These are phyloP conservation scores for Flaveria brownii DNA, from an alignment of 129 eudicot species.

Conservation along the genomic window DNA sequence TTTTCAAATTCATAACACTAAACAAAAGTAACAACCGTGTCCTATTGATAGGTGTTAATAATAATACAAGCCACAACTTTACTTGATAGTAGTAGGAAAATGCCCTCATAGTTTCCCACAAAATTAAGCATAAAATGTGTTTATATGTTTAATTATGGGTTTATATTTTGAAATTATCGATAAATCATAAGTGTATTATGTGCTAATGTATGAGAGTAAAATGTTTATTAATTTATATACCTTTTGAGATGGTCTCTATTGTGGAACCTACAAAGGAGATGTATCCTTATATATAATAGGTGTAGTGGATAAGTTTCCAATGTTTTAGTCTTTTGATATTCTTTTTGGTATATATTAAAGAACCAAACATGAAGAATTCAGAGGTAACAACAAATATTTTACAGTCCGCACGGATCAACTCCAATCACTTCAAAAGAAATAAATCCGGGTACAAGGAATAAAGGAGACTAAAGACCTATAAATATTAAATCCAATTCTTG, in stretches of 20 bases:
- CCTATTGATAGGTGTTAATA: background rate
- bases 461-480: too few relatives aligned
- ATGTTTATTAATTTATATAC: background rate
- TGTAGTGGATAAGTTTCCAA: background rate
- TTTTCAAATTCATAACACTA: background rate
- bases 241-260: background rate
- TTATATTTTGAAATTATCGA: background rate
- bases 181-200: background rate
- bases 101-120: background rate
- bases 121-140: background rate
- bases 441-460: too few relatives aligned
- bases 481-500: too few relatives aligned
- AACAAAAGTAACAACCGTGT: background rate
- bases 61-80: slow-evolving; percentile 11
- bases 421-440: too few relatives aligned
- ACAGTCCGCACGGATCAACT: too few relatives aligned
- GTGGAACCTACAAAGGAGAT: background rate
- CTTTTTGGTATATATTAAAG: too few relatives aligned
- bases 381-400: too few relatives aligned
- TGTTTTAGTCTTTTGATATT: background rate
- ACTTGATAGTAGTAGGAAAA: background rate
- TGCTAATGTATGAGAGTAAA: background rate
- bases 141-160: background rate
- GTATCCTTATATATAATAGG: background rate
- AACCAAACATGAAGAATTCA: too few relatives aligned